Percentiles rank a stretch among this genome's conserved stretches.
phyloP scores from a whole-genome alignment of 495 filamentous ascomycete genomes.

The Viridothelium virens region DNA sequence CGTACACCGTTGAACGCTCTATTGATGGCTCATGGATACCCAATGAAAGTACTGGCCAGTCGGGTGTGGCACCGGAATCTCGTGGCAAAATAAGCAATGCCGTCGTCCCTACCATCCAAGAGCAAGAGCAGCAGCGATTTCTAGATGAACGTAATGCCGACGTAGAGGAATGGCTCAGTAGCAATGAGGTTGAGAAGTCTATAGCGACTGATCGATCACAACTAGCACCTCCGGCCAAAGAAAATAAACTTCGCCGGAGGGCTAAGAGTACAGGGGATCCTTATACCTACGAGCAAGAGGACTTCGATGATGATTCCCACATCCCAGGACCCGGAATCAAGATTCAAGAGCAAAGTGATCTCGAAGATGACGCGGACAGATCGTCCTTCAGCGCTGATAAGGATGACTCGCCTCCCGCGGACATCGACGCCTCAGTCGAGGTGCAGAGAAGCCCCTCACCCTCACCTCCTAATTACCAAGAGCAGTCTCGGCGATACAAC shows the following conservation, averaged over 20 bases:
- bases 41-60: conserved; percentile 19
- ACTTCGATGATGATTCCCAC: conserved; percentile 25
- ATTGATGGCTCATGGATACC: conserved; percentile 30
- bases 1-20: background rate
- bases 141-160: conserved; percentile 30
- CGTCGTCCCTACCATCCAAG: conserved; percentile 28
- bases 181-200: conserved; percentile 27
- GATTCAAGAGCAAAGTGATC: conserved; percentile 28
- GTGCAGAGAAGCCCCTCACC: conserved; percentile 22
- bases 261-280: conserved; percentile 31
- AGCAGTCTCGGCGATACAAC: background rate
- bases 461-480: conserved; percentile 13
- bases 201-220: conserved; percentile 15
- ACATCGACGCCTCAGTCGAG: conserved; percentile 17
- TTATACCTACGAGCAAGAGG: conserved; percentile 19
- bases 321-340: conserved; percentile 31
- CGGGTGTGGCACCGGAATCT: conserved; percentile 25
- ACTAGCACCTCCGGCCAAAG: conserved; percentile 14
- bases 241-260: conserved; percentile 18
- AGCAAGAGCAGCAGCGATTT: conserved; percentile 24
- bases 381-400: conserved; percentile 17
- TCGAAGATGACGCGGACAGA: conserved; percentile 26
- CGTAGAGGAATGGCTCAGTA: conserved; percentile 29
- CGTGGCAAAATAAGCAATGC: conserved; percentile 19
- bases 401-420: conserved; percentile 27